Percentiles rank a stretch among this genome's conserved stretches.
Evolutionary conservation across 805 yeast genomes (phyloP).

Genomic region (Ogataea philodendri): DNA sequence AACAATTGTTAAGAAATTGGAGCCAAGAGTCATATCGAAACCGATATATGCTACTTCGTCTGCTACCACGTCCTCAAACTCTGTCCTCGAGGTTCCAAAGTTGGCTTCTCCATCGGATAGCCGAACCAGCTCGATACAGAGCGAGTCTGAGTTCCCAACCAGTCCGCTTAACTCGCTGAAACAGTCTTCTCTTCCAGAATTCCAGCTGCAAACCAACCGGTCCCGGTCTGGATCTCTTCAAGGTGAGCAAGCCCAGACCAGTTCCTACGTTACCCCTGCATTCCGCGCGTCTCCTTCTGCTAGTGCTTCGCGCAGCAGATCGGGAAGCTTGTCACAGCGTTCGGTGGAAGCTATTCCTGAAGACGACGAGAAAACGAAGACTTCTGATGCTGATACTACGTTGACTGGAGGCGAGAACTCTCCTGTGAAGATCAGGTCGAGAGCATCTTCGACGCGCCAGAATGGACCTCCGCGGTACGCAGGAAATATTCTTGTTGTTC

Average conservation of each 20-base stretch:
- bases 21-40: slow-evolving; percentile 25
- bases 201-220: slow-evolving; percentile 18
- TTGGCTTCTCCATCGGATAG: slow-evolving; percentile 15
- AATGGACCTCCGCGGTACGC: slow-evolving; percentile 6
- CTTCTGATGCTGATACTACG: not conserved
- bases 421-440: slow-evolving; percentile 18
- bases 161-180: slow-evolving; percentile 34
- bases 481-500: slow-evolving; percentile 28
- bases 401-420: slow-evolving; percentile 10
- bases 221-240: slow-evolving; percentile 31
- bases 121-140: slow-evolving; percentile 25
- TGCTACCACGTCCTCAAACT: slow-evolving; percentile 8
- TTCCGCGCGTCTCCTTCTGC: slow-evolving; percentile 16
- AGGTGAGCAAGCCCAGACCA: slow-evolving; percentile 7
- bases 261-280: slow-evolving; percentile 7
- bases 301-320: slow-evolving; percentile 22
- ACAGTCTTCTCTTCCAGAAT: slow-evolving; percentile 21
- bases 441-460: slow-evolving; percentile 24
- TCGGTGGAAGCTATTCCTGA: slow-evolving; percentile 19
- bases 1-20: slow-evolving; percentile 29
- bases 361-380: slow-evolving; percentile 2
- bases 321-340: slow-evolving; percentile 27
- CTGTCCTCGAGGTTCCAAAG: slow-evolving; percentile 4
- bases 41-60: slow-evolving; percentile 16
- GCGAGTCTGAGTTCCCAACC: slow-evolving; percentile 24